These are phyloP conservation scores for Hordeum vulgare DNA, from an alignment of 176 grass and related monocot genomes.

Conservation along the genomic window MorexV3_pseudomolecules_assembly NC_058519.1:46175737-46176236, in stretches of 20 bases:
- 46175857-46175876: slow-evolving; percentile 65
- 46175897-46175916: slow-evolving; percentile 42
- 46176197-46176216: slow-evolving; percentile 39
- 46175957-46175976: neutral
- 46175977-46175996: too few species aligned
- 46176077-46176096: slow-evolving; percentile 81
- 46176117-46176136: neutral
- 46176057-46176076: slow-evolving; percentile 57
- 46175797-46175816: slow-evolving; percentile 35
- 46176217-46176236: slow-evolving; percentile 86
- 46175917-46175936: slow-evolving; percentile 53
- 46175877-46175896: slow-evolving; percentile 61
- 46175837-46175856: slow-evolving; percentile 9
- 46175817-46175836: slow-evolving; percentile 36
- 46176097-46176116: slow-evolving; percentile 22
- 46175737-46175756: neutral
- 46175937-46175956: neutral
- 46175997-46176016: neutral
- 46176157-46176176: neutral
- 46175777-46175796: slow-evolving; percentile 16
- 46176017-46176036: slow-evolving; percentile 13
- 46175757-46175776: neutral
- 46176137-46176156: neutral
- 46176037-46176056: slow-evolving; percentile 14
- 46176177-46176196: slow-evolving; percentile 29